phyloP scores from a whole-genome alignment of 352 stramenopile genomes.

The Phytophthora megakarya region DNA sequence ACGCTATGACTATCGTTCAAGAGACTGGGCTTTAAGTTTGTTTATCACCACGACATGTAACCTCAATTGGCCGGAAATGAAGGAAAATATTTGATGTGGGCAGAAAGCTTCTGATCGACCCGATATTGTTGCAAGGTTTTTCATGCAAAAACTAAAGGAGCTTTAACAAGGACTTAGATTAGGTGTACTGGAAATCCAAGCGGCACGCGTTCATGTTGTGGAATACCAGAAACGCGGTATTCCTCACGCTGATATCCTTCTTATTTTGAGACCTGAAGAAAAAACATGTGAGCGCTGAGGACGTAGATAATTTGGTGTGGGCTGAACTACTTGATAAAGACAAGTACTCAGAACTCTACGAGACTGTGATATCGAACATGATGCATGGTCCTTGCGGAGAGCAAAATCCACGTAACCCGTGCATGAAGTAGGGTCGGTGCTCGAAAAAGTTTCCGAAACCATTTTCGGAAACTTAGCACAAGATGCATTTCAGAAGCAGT shows the following conservation, averaged over 20 bases:
- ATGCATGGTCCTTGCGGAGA: conserved; percentile 18
- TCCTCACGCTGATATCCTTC: conserved; percentile 52
- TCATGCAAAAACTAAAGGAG: conserved; percentile 25
- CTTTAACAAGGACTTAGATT: conserved; percentile 35
- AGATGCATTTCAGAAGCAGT: too few species aligned
- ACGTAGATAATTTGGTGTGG: conserved; percentile 27
- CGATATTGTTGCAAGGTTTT: conserved; percentile 29
- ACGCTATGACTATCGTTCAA: conserved; percentile 48
- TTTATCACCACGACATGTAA: conserved; percentile 64
- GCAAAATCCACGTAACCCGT: neutral
- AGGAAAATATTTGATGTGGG: neutral
- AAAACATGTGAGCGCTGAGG: conserved; percentile 6
- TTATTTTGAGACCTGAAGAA: conserved; percentile 43
- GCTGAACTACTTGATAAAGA: conserved; percentile 26
- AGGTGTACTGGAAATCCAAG: conserved; percentile 10
- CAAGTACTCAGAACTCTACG: conserved; percentile 5
- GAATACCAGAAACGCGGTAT: conserved; percentile 58
- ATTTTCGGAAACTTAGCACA: neutral
- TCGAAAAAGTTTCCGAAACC: conserved; percentile 30
- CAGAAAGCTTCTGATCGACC: conserved; percentile 19
- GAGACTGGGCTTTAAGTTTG: conserved; percentile 38
- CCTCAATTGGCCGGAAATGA: conserved; percentile 48
- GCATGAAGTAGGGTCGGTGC: conserved; percentile 28
- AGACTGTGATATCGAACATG: conserved; percentile 12
- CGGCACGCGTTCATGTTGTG: conserved; percentile 39